Evolutionary conservation across 768 basidiomycete species (phyloP).

Genomic region (Termitomyces sp.): DNA sequence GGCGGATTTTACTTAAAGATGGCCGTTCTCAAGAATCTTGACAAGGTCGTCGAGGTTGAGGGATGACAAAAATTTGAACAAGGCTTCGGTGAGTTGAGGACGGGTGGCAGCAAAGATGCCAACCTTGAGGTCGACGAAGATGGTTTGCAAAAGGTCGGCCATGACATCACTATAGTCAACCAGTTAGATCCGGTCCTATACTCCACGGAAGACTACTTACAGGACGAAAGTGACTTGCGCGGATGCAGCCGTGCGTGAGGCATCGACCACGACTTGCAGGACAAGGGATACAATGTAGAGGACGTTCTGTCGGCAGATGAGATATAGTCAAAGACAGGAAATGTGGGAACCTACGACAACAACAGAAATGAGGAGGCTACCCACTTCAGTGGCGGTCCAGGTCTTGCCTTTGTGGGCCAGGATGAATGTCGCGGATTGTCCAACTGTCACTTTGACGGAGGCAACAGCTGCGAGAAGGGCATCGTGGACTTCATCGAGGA

Average conservation of each 20-base stretch:
- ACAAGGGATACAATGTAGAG: background rate
- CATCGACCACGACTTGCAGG: background rate
- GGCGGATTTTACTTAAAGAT: background rate
- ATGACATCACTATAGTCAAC: background rate
- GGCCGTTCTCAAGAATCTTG: background rate
- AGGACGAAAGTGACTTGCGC: background rate
- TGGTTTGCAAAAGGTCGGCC: background rate
- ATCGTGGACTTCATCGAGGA: background rate
- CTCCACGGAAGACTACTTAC: background rate
- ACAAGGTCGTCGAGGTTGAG: background rate
- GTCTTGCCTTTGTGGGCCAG: background rate
- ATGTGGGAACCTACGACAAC: background rate
- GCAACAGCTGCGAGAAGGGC: background rate
- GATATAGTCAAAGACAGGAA: background rate
- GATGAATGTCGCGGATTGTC: background rate
- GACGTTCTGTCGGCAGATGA: background rate
- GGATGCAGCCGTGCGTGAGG: background rate
- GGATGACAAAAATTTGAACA: background rate
- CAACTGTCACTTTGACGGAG: background rate
- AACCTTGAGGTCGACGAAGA: background rate
- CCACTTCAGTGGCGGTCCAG: background rate
- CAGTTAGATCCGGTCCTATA: background rate
- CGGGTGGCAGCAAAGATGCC: background rate
- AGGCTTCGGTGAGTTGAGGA: background rate
- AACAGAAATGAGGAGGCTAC: background rate